Evolutionary conservation across 495 filamentous ascomycete genomes (phyloP).

Genomic region (Hypoxylon crocopeplum): DNA sequence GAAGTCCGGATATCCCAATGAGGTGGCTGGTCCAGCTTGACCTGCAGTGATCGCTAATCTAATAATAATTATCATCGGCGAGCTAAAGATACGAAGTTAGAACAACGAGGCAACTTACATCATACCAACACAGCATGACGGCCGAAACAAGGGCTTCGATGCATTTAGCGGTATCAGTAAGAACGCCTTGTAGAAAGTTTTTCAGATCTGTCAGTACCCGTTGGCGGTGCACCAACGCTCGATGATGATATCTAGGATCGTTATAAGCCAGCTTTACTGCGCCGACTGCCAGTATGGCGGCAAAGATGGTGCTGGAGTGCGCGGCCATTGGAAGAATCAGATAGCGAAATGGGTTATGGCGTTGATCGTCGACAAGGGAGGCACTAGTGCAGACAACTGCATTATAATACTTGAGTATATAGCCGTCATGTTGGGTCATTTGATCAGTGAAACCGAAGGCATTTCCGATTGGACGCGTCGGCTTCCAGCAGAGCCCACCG

Average conservation of each 20-base stretch:
- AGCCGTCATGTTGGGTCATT: background rate
- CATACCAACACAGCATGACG: constrained; percentile 10
- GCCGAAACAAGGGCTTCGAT: constrained; percentile 2
- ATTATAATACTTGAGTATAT: background rate
- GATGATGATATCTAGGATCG: constrained; percentile 2
- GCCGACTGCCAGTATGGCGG: background rate
- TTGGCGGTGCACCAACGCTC: constrained; percentile 7
- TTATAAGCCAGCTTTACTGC: background rate
- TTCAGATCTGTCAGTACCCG: constrained; percentile 3
- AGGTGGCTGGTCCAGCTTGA: constrained; percentile 3
- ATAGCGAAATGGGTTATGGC: background rate
- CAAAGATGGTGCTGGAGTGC: background rate
- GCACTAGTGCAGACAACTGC: background rate
- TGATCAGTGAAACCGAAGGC: background rate
- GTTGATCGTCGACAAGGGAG: background rate
- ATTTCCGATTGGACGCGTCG: background rate
- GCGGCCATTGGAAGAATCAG: background rate
- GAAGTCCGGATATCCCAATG: constrained; percentile 1
- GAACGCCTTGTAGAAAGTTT: background rate
- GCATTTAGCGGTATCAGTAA: constrained; percentile 1
- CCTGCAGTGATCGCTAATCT: constrained; percentile 6
- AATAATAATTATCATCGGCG: background rate
- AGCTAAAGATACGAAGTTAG: background rate
- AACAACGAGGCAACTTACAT: constrained; percentile 2
- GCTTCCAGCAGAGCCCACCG: background rate